Conservation (phyloP, 129 eudicot species). For the Flaveria ramosissima region DNA sequence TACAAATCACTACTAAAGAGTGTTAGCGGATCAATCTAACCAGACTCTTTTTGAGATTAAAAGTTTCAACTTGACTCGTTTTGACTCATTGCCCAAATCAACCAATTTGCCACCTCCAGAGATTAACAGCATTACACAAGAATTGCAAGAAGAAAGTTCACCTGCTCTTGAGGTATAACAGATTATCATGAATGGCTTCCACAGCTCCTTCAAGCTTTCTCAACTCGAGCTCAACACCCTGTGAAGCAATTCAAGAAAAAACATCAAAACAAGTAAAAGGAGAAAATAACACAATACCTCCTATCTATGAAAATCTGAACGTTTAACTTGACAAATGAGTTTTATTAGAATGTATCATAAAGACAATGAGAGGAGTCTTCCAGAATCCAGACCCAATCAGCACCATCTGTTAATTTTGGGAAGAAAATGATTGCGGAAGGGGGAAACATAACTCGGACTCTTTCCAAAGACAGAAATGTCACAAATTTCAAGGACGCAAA, state of each 20-base stretch:
- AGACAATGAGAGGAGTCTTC: background rate
- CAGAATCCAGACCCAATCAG: background rate
- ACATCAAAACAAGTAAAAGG: conserved; percentile 19
- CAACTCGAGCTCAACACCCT: conserved; percentile 93
- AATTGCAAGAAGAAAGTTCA: conserved; percentile 24
- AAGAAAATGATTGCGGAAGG: background rate
- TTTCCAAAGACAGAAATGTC: conserved; percentile 2
- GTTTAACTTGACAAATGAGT: background rate
- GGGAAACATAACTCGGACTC: conserved; percentile 1
- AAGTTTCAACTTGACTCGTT: background rate
- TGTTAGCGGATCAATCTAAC: background rate
- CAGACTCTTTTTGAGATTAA: background rate
- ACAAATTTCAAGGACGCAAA: background rate
- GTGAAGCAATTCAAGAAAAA: conserved; percentile 24
- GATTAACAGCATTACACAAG: conserved; percentile 4
- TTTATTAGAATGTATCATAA: background rate
- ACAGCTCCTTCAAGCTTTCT: conserved; percentile 96
- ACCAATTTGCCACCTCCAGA: conserved; percentile 1
- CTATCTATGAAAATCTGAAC: background rate
- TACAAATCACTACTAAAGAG: background rate
- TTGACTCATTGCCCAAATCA: conserved; percentile 3
- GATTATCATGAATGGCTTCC: conserved; percentile 88
- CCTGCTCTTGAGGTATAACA: conserved; percentile 71
- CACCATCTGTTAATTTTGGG: background rate
- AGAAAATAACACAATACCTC: background rate